A percentile compares a stretch with the other conserved stretches of the same genome.
Conservation (phyloP, 768 basidiomycete genomes). For the Chalciporus chontae region DNA sequence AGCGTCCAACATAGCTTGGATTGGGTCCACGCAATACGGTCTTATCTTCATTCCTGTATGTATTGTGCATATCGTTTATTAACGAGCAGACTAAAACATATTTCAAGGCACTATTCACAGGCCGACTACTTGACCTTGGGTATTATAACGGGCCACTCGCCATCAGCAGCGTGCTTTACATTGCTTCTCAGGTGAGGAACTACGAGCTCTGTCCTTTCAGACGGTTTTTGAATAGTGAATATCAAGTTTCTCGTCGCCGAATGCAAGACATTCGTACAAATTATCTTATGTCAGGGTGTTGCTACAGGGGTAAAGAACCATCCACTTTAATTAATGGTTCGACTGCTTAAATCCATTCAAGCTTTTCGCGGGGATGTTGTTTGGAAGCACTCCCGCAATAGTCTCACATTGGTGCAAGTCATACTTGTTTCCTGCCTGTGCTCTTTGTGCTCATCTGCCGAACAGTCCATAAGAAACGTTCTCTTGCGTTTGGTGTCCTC, state of each 20-base stretch:
- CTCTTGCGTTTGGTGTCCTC: no score
- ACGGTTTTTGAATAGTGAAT: no score
- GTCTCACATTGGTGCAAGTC: conserved; percentile 25
- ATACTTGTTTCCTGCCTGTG: neutral
- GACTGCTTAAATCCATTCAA: neutral
- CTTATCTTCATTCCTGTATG: conserved; percentile 8
- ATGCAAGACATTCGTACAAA: no score
- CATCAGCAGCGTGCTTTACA: neutral
- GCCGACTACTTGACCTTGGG: conserved; percentile 8
- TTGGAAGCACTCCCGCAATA: conserved; percentile 20
- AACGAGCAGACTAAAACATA: neutral
- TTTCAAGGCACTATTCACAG: conserved; percentile 7
- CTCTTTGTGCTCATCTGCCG: no score
- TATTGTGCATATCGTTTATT: neutral
- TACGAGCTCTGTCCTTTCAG: no score
- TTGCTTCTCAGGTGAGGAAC: no score
- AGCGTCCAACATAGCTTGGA: conserved; percentile 24
- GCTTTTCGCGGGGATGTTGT: conserved; percentile 23
- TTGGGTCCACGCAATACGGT: conserved; percentile 22
- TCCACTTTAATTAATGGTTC: no score
- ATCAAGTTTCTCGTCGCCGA: no score
- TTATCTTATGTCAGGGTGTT: no score
- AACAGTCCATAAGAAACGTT: no score
- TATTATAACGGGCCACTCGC: conserved; percentile 9
- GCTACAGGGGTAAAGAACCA: no score